These are phyloP conservation scores for Suillus spraguei DNA, from an alignment of 768 basidiomycete species.

Conservation along the genomic window DNA sequence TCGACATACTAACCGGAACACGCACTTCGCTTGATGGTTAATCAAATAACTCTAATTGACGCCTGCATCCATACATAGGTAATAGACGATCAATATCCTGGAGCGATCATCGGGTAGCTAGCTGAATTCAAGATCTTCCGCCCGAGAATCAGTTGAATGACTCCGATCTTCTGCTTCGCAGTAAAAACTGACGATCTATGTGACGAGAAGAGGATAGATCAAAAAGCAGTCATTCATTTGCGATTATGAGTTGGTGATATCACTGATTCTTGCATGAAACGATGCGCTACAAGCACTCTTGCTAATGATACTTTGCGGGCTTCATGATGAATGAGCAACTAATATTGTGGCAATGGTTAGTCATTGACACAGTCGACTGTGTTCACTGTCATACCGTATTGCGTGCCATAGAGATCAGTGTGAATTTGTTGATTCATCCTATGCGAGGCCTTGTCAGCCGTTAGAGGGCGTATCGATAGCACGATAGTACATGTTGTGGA, in stretches of 20 bases:
- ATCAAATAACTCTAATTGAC: neutral
- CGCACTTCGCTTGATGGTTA: neutral
- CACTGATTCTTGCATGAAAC: neutral
- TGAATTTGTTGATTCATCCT: neutral
- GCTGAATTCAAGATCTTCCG: neutral
- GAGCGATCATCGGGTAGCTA: neutral
- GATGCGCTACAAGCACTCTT: neutral
- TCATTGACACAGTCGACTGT: too few relatives aligned
- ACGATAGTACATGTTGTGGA: too few relatives aligned
- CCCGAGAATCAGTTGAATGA: neutral
- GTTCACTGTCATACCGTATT: neutral
- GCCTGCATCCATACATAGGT: neutral
- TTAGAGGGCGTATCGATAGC: neutral
- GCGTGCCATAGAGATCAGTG: neutral
- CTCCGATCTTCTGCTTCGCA: neutral
- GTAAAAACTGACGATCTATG: neutral
- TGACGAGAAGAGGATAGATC: neutral
- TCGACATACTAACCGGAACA: neutral
- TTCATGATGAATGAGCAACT: neutral
- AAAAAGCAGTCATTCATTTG: neutral
- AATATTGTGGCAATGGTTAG: neutral
- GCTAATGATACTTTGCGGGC: neutral
- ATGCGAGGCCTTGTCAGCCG: neutral
- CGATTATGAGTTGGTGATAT: neutral
- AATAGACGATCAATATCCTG: neutral